Base-by-base conservation (phyloP, 306 rosid species). In the Casuarina cunninghamiana region DNA sequence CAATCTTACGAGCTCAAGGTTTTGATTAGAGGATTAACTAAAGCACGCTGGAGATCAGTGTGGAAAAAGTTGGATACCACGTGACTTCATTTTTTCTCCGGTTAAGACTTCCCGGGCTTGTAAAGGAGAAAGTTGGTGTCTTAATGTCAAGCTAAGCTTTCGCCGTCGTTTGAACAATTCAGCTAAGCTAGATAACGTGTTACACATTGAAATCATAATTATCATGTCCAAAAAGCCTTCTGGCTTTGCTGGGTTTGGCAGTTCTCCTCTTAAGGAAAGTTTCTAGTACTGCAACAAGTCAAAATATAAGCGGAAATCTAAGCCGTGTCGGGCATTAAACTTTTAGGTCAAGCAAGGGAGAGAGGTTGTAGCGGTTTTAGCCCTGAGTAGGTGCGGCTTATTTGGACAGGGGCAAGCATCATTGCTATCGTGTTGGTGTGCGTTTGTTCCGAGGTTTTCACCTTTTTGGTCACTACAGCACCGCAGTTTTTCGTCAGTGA, bases 201-300 rank as follows among this genome's bases (percentile, higher is more conserved):
- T 37, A 46, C 79, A 69, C 51, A 32, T 57, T 81, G 41, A 65
- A 78, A 76, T 66, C 49, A 72, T 58, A 75, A 61, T 43, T 78
- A 72, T 37, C 74, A 76, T 3, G 69, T 77, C 48, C 68, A 51
- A 49, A 43, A 61, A 10, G 9, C 2, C 11, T 5, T 44, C 48
- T 46, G 49, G 9, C 50, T 42, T 54, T 77, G 57, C 15, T 51
- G 57, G 39, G 49, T 58, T 80, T 65, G 21, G 43, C 38, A 10
- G 72, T 41, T 32, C 32, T 21, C 3, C 15, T 66, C 26, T 66
- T 8, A 9, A 6, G 4, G 35, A 66, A 26, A 66, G 35, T 17
- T 67, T 42, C 50, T 80, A 75, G 76, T 49, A 67, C 48, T 50
- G 32, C 41, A 17, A 9, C 48, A 43, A 15, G 19, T 69, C 51